Percentiles rank a stretch among this genome's conserved stretches.
Evolutionary conservation across 164 flowering plant species (phyloP).

Genomic region (Annona squamosa): DNA sequence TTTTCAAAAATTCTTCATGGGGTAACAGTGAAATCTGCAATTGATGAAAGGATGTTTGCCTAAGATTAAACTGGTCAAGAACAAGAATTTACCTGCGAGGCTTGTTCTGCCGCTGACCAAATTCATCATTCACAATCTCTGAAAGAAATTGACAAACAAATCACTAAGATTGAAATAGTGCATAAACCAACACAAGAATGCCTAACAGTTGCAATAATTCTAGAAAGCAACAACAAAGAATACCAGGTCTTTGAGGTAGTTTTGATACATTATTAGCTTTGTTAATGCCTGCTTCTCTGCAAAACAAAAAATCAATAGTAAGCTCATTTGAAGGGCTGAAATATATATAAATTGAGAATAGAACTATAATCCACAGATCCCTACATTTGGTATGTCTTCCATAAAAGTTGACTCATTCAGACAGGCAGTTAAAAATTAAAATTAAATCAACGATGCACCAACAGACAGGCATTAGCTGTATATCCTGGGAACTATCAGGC

Average conservation of each 20-base stretch:
- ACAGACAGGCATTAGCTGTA: too few species aligned
- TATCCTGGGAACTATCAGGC: too few species aligned
- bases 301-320: constrained; percentile 23
- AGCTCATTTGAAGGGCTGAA: background rate
- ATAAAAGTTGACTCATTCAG: too few species aligned
- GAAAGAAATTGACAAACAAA: constrained; percentile 5
- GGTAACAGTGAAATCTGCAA: too few species aligned
- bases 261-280: constrained; percentile 47
- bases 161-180: background rate
- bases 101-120: constrained; percentile 81
- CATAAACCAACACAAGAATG: background rate
- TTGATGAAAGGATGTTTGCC: too few species aligned
- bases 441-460: too few species aligned
- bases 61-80: background rate
- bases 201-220: background rate
- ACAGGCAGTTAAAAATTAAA: too few species aligned
- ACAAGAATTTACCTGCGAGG: constrained; percentile 69
- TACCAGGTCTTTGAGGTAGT: constrained; percentile 69
- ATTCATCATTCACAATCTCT: constrained; percentile 71
- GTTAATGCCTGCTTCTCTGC: constrained; percentile 47
- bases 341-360: too few species aligned
- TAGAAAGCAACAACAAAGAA: background rate
- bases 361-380: too few species aligned
- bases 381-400: too few species aligned
- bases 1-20: too few species aligned